phyloP scores from a whole-genome alignment of 2,329 filamentous ascomycete species.

The Mycosphaerella sp. region DNA sequence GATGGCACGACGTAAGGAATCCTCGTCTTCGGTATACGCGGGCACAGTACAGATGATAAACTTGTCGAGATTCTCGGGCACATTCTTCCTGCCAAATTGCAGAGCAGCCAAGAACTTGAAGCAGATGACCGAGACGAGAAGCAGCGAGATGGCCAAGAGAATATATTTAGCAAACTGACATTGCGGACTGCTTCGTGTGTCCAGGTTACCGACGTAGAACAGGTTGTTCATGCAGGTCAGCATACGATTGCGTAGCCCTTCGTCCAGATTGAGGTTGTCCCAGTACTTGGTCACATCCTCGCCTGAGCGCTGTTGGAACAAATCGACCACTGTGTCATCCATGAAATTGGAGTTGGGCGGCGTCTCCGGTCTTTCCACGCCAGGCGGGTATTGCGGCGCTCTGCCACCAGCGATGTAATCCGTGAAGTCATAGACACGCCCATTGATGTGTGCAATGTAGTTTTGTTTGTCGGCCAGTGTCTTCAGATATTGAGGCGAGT shows the following conservation, averaged over 20 bases:
- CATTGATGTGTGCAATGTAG: slow-evolving; percentile 70
- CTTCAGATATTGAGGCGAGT: slow-evolving; percentile 68
- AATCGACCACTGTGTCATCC: slow-evolving; percentile 62
- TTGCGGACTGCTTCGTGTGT: slow-evolving; percentile 77
- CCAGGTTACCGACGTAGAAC: slow-evolving; percentile 87
- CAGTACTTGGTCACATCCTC: slow-evolving; percentile 78
- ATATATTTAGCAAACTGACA: slow-evolving; percentile 90
- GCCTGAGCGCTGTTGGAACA: slow-evolving; percentile 73
- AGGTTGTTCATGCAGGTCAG: slow-evolving; percentile 82
- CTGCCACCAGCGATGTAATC: slow-evolving; percentile 74
- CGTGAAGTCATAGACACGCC: slow-evolving; percentile 82
- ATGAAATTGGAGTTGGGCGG: slow-evolving; percentile 68
- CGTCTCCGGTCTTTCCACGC: slow-evolving; percentile 44
- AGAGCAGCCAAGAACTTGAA: slow-evolving; percentile 98
- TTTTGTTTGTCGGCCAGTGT: slow-evolving; percentile 51
- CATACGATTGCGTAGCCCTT: slow-evolving; percentile 60
- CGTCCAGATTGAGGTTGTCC: slow-evolving; percentile 60
- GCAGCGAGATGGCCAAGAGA: slow-evolving; percentile 72
- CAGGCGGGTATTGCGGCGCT: slow-evolving; percentile 52
- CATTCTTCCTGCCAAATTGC: slow-evolving; percentile 84
- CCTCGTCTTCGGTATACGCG: slow-evolving; percentile 96
- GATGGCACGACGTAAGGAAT: slow-evolving; percentile 91
- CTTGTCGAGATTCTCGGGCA: slow-evolving; percentile 95
- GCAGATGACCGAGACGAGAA: slow-evolving; percentile 73
- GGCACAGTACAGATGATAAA: slow-evolving; percentile 98